Base-by-base conservation (phyloP, 2,329 filamentous ascomycete species). In the Dactylellina leptospora region DNA sequence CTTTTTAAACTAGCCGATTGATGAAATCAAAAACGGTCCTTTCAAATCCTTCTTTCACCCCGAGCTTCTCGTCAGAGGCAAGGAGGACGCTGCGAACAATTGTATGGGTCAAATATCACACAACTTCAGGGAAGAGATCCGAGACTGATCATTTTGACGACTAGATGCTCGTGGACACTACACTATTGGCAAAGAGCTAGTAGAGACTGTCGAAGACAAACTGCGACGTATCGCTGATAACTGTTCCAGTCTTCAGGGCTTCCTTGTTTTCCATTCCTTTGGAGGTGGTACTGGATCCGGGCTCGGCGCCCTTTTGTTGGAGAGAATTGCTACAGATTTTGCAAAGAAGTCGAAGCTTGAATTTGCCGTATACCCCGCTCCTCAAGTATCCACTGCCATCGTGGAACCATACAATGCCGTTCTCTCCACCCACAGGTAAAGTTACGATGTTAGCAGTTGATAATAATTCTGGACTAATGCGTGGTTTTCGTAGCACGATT, bases 51-150 rank as follows among this genome's bases (percentile, higher is more conserved):
- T 89, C 58, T 89, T 88, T 81, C 87, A 88, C 79, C 87, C 87
- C 18, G 86, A 88, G 78, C 81, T 86, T 75, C 81, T 89, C 81
- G 85, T 89, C 76, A 88, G 85, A 78, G 87, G 87, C 76, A 88
- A 88, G 80, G 87, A 89, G 78, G 87, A 89, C 81, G 87, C 87
- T 70, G 86, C 87, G 76, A 89, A 88, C 79, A 88, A 88, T 81
- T 89, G 84, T 85, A 80, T 58, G 82, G 54, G 38, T 51, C 75
- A 77, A 74, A 78, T 47, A 10, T 13, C 11, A 28, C 11, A 4
- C 13, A 8, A 11, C 3, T 40, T 40, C 13, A 11, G 4, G 4
- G 13, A 16, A 40, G 36, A 16, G 36, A 3, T n/a, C 18, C 6
- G 3, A n/a, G 13, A 40, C 36, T 40, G 36, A 40, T 40, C 33